phyloP scores from a whole-genome alignment of 148 eudicot species.

The Rhododendron mucronatum region DNA sequence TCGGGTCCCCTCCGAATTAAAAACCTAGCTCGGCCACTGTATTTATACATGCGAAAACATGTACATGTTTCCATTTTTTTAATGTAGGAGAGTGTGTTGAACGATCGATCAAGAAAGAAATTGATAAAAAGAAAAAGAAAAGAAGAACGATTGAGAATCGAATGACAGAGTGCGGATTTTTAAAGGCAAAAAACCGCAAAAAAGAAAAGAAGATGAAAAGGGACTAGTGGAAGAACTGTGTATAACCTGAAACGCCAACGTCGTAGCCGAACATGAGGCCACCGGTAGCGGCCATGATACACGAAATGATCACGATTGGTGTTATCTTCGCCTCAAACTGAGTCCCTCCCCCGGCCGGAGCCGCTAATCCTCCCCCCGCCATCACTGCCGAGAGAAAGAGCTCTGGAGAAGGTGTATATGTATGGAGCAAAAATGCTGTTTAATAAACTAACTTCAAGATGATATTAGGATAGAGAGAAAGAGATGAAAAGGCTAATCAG shows the following conservation, averaged over 20 bases:
- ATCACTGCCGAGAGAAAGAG: conserved; percentile 16
- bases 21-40: no score
- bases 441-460: background rate
- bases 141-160: background rate
- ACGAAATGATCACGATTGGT: conserved; percentile 78
- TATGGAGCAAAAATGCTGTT: background rate
- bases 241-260: conserved; percentile 80
- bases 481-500: background rate
- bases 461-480: background rate
- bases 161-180: background rate
- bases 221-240: background rate
- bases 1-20: no score
- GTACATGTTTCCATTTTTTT: background rate
- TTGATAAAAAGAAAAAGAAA: background rate
- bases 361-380: conserved; percentile 73
- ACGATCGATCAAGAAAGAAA: background rate
- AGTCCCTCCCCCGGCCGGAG: conserved; percentile 42
- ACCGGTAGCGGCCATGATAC: conserved; percentile 94
- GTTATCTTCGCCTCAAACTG: conserved; percentile 92
- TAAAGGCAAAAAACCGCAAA: background rate
- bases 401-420: background rate
- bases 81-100: background rate
- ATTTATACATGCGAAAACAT: background rate
- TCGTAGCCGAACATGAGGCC: conserved; percentile 98
- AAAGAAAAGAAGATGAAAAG: background rate